A percentile compares a stretch with the other conserved stretches of the same genome.
phyloP scores from a whole-genome alignment of 805 yeast species.

The Schwanniomyces yamadae region DNA sequence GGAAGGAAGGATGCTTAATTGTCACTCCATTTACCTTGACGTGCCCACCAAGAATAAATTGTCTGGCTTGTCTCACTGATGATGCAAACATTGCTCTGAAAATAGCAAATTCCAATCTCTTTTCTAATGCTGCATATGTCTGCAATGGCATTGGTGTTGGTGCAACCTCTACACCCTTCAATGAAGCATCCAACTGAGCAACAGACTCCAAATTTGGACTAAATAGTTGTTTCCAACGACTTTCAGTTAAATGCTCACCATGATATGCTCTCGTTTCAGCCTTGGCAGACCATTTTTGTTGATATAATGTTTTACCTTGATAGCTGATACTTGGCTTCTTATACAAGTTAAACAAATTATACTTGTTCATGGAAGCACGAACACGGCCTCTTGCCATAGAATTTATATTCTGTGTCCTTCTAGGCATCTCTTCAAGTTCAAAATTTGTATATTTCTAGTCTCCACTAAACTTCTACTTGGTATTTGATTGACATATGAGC shows the following conservation, averaged over 20 bases:
- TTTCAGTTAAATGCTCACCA: conserved; percentile 89
- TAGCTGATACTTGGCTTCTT: conserved; percentile 61
- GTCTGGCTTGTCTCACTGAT: conserved; percentile 90
- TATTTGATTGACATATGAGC: not conserved
- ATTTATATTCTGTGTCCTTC: conserved; percentile 56
- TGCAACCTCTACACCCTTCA: conserved; percentile 54
- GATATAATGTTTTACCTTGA: conserved; percentile 70
- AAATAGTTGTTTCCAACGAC: conserved; percentile 73
- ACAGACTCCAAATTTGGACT: conserved; percentile 74
- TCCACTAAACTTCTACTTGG: conserved; percentile 1
- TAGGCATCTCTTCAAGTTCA: conserved; percentile 59
- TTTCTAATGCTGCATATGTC: conserved; percentile 84
- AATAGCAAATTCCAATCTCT: conserved; percentile 83
- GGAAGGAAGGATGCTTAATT: conserved; percentile 76
- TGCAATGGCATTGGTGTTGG: conserved; percentile 85
- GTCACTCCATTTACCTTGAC: conserved; percentile 84
- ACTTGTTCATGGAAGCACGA: conserved; percentile 89
- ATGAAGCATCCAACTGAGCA: conserved; percentile 82
- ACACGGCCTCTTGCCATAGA: conserved; percentile 67
- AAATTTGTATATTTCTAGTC: not conserved
- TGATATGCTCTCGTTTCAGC: conserved; percentile 92
- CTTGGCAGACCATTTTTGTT: conserved; percentile 90
- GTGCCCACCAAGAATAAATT: conserved; percentile 74
- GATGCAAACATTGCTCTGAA: conserved; percentile 93
- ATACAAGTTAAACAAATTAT: conserved; percentile 83